A percentile compares a stretch with the other conserved stretches of the same genome.
Conservation (phyloP, 495 filamentous ascomycete genomes). For the Neurospora pannonica region DNA sequence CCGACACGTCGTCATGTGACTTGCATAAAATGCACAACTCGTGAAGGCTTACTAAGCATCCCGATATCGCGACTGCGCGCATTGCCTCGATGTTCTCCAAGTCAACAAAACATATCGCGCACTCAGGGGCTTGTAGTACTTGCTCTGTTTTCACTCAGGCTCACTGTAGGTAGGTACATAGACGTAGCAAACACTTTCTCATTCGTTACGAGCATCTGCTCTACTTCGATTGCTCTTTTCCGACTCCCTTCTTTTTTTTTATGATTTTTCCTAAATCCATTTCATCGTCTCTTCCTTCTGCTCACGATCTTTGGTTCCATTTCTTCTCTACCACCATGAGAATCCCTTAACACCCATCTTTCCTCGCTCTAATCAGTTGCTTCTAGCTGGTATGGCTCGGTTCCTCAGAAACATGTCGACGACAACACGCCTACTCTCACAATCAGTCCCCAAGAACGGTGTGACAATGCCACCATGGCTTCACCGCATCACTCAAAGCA, state of each 20-base stretch:
- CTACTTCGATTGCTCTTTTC: background rate
- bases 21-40: background rate
- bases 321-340: background rate
- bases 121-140: background rate
- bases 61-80: background rate
- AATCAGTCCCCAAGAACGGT: background rate
- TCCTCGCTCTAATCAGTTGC: background rate
- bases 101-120: background rate
- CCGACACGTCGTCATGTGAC: slow-evolving; percentile 8
- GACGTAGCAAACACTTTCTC: background rate
- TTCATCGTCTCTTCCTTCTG: background rate
- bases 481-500: background rate
- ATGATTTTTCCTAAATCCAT: background rate
- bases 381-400: background rate
- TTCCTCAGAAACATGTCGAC: background rate
- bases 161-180: background rate
- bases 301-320: background rate
- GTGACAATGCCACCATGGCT: slow-evolving; percentile 1
- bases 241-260: background rate
- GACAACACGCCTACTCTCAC: background rate
- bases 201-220: background rate
- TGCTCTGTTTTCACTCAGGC: background rate
- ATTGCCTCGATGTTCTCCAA: background rate
- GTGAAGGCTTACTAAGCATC: background rate
- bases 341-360: background rate